Base-by-base conservation (phyloP, 75 land plant genomes). In the Picea glauca region DNA sequence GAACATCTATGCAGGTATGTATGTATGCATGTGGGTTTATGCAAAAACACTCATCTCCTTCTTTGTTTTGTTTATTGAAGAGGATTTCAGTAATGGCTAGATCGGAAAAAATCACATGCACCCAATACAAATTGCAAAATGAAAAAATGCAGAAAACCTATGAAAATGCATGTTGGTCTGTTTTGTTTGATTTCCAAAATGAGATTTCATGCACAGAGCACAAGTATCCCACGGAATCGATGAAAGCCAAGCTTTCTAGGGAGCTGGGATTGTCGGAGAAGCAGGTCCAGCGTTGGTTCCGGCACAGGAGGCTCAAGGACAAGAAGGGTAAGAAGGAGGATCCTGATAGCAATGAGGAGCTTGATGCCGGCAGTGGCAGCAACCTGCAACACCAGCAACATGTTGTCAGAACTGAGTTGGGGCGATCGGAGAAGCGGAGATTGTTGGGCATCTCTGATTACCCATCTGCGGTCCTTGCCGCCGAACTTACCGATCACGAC, bases 281-380 rank as follows among this genome's bases (percentile, higher is more conserved):
- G 83, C 92, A 92, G 79, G 80, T 92, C 58, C 87, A 89, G 63
- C 81, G 87, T 43, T 92, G 94, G 92, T 92, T 92, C 60, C 85
- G 90, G 70, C 94, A 90, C 84, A 86, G 94, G 68, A 82, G 94
- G 76, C 78, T 82, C 60, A 92, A 92, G 82, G 94, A 92, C 72
- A 92, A 88, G 63, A 88, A 84, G 62, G 77, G 26, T 72, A 84
- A 86, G 46, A 84, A 79, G 72, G 82, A 82, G 57, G 86, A 84
- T 38, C 83, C 68, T 30, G 83, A 81, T 35, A 83, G 83, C 79
- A 82, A 78, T 31, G 79, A 82, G 54, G 58, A 84, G 58, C 78
- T 78, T 72, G 91, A 87, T 63, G 78, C 31, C 43, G 79, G 62
- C n/a, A 87, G 87, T 85, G 91, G 87, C 13, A 74, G 18, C 58